Evolutionary conservation across 1,139 yeast genomes (phyloP), one percentile per base, ranked within the genome.

Genomic region (Ogataea hybrid): DNA sequence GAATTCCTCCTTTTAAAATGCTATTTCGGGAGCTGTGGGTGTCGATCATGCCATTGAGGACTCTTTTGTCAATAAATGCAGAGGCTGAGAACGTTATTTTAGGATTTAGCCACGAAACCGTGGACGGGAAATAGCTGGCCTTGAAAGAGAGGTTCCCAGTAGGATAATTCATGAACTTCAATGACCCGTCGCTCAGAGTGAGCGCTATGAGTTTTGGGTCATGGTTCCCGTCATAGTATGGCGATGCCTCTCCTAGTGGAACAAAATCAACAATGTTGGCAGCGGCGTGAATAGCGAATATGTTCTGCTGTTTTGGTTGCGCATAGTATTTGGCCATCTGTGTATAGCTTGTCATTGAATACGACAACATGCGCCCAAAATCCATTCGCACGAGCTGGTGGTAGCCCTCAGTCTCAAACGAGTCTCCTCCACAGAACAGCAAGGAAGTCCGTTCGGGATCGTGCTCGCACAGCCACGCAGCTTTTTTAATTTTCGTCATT

Each of bases 401-500:
- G 25, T 67, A 62, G 0, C 81, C 80, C 8, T 71, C 68, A 7
- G 50, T 41, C 2, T 66, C 64, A 22, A 63, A 62, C 2, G 71
- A 53, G 51, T 77, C 81, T 16, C 89, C 92, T 10, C 95, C 95
- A 17, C 82, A 75, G 4, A 90, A 69, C 17, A 90, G 57, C 17
- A 89, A 61, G 3, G 85, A 77, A 0, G 97, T 88, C 36, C 77
- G 73, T 55, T 89, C 96, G 0, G 96, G 90, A 54, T 86, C 84
- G 8, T 71, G 67, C n/a, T 79, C 82, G 56, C 95, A 83, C 3
- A 84, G 61, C 97, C 97, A 89, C 23, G 68, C 61, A 3, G 76
- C 56, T 29, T 64, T 70, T 3, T 69, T 71, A 18, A 71, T 68
- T 21, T 65, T 68, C 10, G 75, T 72, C 43, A 71, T 69, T 32